These are phyloP conservation scores for Phytophthora colocasiae DNA, from an alignment of 352 stramenopile genomes.

Conservation along the genomic window DNA sequence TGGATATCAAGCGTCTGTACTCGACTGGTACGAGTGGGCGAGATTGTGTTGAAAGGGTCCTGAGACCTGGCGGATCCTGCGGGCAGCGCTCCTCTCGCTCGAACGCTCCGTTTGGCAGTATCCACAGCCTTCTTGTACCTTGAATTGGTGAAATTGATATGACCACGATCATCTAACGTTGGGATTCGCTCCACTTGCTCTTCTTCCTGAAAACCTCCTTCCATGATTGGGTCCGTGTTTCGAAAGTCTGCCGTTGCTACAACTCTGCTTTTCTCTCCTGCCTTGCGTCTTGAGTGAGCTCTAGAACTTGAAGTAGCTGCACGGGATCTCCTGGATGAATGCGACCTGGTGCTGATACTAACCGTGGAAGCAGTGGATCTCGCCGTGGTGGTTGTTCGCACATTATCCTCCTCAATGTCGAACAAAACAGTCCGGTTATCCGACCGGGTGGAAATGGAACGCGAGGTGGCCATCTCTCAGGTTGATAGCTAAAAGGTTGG, in stretches of 20 bases:
- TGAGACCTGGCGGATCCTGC: constrained; percentile 22
- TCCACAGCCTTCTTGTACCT: constrained; percentile 31
- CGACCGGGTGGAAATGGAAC: constrained; percentile 35
- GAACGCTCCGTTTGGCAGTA: constrained; percentile 26
- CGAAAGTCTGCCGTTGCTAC: constrained; percentile 29
- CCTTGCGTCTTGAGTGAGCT: constrained; percentile 12
- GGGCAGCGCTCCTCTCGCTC: constrained; percentile 29
- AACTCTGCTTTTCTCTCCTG: constrained; percentile 7
- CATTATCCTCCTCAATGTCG: constrained; percentile 54
- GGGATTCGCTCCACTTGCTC: constrained; percentile 14
- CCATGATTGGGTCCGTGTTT: constrained; percentile 21
- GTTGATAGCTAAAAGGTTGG: constrained; percentile 1
- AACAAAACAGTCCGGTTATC: constrained; percentile 46
- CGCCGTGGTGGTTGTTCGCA: constrained; percentile 19
- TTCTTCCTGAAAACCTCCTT: constrained; percentile 14
- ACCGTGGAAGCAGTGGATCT: constrained; percentile 2
- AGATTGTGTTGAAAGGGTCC: constrained; percentile 24
- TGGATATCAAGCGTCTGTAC: constrained; percentile 28
- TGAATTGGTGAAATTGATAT: constrained; percentile 37
- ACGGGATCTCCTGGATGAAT: constrained; percentile 28
- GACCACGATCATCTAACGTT: constrained; percentile 31
- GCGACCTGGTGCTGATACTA: constrained; percentile 23
- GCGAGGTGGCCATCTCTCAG: constrained; percentile 31
- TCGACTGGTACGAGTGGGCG: constrained; percentile 25
- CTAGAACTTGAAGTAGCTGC: constrained; percentile 14